Percentiles rank a stretch among this genome's conserved stretches.
phyloP scores from a whole-genome alignment of 352 stramenopile genomes.

The Phytophthora megakarya region DNA sequence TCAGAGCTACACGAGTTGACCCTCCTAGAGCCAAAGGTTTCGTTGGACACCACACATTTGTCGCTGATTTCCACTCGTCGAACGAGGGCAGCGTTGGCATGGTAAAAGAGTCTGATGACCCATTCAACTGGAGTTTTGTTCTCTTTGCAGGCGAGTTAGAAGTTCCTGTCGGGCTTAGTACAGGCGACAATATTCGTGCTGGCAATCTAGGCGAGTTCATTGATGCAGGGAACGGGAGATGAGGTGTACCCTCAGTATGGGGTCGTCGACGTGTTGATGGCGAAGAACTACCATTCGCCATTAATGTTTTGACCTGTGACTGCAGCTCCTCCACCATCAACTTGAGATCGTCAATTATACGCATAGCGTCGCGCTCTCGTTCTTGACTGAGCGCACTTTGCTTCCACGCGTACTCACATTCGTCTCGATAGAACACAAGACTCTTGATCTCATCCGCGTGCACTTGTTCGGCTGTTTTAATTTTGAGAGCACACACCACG shows the following conservation, averaged over 20 bases:
- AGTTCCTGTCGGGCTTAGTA: background rate
- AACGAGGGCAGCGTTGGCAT: slow-evolving; percentile 43
- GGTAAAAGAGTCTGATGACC: background rate
- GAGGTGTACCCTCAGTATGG: background rate
- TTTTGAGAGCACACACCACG: slow-evolving; percentile 54
- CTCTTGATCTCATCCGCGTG: slow-evolving; percentile 76
- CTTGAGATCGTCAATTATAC: slow-evolving; percentile 75
- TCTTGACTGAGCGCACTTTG: slow-evolving; percentile 60
- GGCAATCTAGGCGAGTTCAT: background rate
- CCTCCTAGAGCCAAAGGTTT: slow-evolving; percentile 22
- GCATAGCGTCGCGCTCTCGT: slow-evolving; percentile 61
- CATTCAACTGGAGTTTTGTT: slow-evolving; percentile 1
- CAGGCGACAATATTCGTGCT: background rate
- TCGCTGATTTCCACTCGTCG: slow-evolving; percentile 66
- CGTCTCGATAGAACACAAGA: slow-evolving; percentile 72
- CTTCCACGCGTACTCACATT: slow-evolving; percentile 73
- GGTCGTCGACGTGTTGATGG: slow-evolving; percentile 12
- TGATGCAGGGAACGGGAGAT: background rate
- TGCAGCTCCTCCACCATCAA: slow-evolving; percentile 61
- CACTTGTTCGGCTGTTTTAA: slow-evolving; percentile 64
- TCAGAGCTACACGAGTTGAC: slow-evolving; percentile 26
- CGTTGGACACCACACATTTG: slow-evolving; percentile 50
- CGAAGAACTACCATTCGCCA: slow-evolving; percentile 18
- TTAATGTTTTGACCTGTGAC: slow-evolving; percentile 50
- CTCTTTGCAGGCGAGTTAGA: slow-evolving; percentile 10